Evolutionary conservation across 2,329 filamentous ascomycete species (phyloP).

Genomic region (Exutisphaerella laricina): DNA sequence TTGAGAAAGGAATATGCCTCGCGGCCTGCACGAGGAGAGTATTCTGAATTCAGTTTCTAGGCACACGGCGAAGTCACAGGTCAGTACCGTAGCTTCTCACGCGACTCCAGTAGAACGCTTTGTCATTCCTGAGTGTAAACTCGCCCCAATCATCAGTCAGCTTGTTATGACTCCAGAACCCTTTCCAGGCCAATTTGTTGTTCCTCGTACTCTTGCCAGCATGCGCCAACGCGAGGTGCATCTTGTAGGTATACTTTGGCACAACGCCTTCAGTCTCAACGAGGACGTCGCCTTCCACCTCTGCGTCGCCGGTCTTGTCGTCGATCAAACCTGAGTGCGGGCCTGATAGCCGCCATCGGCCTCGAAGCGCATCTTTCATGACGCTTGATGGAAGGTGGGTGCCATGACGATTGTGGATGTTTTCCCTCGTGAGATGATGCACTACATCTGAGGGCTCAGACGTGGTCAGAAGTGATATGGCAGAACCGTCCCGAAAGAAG

Average conservation of each 20-base stretch:
- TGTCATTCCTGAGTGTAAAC: conserved; percentile 62
- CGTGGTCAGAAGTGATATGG: conserved; percentile 74
- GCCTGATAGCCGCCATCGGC: conserved; percentile 61
- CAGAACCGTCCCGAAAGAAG: conserved; percentile 85
- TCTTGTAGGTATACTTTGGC: conserved; percentile 74
- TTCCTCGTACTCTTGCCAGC: conserved; percentile 60
- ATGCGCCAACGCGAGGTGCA: conserved; percentile 68
- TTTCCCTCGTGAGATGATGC: conserved; percentile 69
- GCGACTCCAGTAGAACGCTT: conserved; percentile 56
- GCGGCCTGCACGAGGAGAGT: too few relatives aligned
- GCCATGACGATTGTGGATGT: conserved; percentile 46
- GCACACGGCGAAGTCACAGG: background rate
- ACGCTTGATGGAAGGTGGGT: conserved; percentile 46
- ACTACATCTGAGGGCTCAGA: conserved; percentile 82
- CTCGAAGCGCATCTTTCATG: conserved; percentile 63
- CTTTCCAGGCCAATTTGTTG: conserved; percentile 82
- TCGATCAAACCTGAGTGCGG: conserved; percentile 30
- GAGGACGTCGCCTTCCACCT: conserved; percentile 62
- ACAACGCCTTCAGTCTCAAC: conserved; percentile 82
- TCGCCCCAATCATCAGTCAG: conserved; percentile 86
- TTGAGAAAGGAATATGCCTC: too few relatives aligned
- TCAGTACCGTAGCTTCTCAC: conserved; percentile 49
- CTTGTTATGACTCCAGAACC: conserved; percentile 85
- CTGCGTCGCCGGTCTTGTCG: conserved; percentile 23
- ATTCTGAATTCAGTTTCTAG: background rate